Conservation (phyloP, 805 yeast genomes). For the Ogataea salicorniae region DNA sequence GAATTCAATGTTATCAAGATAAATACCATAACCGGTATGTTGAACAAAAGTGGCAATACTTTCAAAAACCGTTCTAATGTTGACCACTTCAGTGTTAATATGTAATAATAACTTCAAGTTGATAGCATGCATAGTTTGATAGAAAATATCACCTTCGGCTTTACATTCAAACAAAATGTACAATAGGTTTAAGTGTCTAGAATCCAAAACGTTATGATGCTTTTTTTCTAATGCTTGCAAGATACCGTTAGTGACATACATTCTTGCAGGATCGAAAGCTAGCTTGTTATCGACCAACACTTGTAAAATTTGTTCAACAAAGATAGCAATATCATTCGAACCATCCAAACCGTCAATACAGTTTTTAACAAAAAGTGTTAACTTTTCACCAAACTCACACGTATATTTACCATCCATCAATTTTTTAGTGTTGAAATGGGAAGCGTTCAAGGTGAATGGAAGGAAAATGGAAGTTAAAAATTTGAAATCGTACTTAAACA, state of each 20-base stretch:
- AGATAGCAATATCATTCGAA: slow-evolving; percentile 5
- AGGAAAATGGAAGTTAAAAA: slow-evolving; percentile 42
- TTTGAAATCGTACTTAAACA: slow-evolving; percentile 39
- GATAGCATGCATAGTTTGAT: slow-evolving; percentile 46
- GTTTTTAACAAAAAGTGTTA: slow-evolving; percentile 41
- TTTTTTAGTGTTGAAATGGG: slow-evolving; percentile 45
- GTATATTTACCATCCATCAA: slow-evolving; percentile 25
- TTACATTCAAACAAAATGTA: slow-evolving; percentile 30
- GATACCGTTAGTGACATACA: slow-evolving; percentile 55
- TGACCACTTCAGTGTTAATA: slow-evolving; percentile 27
- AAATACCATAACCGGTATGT: slow-evolving; percentile 30
- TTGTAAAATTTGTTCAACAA: slow-evolving; percentile 33
- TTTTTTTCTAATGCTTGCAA: slow-evolving; percentile 40
- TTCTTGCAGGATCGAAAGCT: slow-evolving; percentile 66
- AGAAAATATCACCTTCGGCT: slow-evolving; percentile 41
- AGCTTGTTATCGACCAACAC: slow-evolving; percentile 44
- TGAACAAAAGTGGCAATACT: slow-evolving; percentile 36
- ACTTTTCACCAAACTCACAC: slow-evolving; percentile 56
- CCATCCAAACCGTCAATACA: slow-evolving; percentile 30
- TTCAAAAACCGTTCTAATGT: slow-evolving; percentile 28
- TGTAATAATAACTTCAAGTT: slow-evolving; percentile 42
- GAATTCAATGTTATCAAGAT: slow-evolving; percentile 33
- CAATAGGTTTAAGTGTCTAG: slow-evolving; percentile 29
- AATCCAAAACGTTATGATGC: slow-evolving; percentile 7
- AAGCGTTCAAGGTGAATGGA: slow-evolving; percentile 59